These are phyloP conservation scores for Colletotrichum sp. DNA, from an alignment of 2,329 filamentous ascomycete genomes.

Conservation along the genomic window DNA sequence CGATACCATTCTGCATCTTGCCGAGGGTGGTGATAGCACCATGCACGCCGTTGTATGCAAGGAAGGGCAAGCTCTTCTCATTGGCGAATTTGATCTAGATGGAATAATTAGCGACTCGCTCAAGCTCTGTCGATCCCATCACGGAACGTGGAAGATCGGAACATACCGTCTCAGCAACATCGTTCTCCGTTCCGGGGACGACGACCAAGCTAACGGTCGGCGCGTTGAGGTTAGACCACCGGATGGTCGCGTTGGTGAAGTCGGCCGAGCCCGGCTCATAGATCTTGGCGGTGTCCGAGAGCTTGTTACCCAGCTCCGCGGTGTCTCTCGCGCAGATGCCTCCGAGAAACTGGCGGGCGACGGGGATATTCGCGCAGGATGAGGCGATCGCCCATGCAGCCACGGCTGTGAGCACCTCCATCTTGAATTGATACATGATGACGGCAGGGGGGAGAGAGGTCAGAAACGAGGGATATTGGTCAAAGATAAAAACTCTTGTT, in stretches of 20 bases:
- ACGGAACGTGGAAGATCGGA: background rate
- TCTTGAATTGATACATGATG: conserved; percentile 9
- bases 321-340: conserved; percentile 22
- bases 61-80: conserved; percentile 50
- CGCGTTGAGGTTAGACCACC: conserved; percentile 50
- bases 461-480: background rate
- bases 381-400: conserved; percentile 29
- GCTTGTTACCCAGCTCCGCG: conserved; percentile 29
- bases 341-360: conserved; percentile 7
- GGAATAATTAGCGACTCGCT: background rate
- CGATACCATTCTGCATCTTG: conserved; percentile 53
- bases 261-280: conserved; percentile 45
- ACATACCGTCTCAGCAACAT: conserved; percentile 53
- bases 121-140: background rate
- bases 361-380: conserved; percentile 23
- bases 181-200: conserved; percentile 49
- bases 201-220: conserved; percentile 52
- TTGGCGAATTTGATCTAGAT: conserved; percentile 48
- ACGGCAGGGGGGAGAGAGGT: background rate
- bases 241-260: conserved; percentile 41
- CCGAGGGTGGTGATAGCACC: conserved; percentile 55
- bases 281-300: conserved; percentile 45
- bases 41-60: conserved; percentile 58
- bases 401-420: conserved; percentile 30
- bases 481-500: background rate